These are phyloP conservation scores for Colletotrichum tropicicola DNA, from an alignment of 2,329 filamentous ascomycete species.

Conservation along the genomic window DNA sequence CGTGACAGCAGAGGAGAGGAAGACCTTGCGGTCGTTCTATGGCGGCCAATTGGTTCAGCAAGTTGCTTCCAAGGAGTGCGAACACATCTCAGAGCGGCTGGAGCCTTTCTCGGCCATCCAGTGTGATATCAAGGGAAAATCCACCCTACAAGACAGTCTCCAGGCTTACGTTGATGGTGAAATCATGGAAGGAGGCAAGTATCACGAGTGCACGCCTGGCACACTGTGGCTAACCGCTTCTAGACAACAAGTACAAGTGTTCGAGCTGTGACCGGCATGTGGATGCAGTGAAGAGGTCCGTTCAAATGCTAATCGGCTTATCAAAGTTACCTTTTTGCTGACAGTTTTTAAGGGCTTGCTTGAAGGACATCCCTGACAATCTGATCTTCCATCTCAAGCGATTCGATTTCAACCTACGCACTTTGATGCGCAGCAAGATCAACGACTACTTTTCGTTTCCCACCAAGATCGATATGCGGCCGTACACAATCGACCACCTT, in stretches of 20 bases:
- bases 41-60: conserved; percentile 93
- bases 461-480: conserved; percentile 81
- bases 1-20: conserved; percentile 71
- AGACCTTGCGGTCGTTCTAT: conserved; percentile 82
- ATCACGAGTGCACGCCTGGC: neutral
- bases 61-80: conserved; percentile 93
- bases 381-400: conserved; percentile 94
- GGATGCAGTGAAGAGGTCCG: conserved; percentile 86
- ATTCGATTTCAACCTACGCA: conserved; percentile 82
- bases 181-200: conserved; percentile 86
- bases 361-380: conserved; percentile 93
- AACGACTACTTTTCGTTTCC: conserved; percentile 96
- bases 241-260: conserved; percentile 98
- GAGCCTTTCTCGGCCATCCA: conserved; percentile 96
- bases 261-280: conserved; percentile 89
- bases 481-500: conserved; percentile 88
- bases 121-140: conserved; percentile 95
- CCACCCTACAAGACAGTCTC: conserved; percentile 83
- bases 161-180: conserved; percentile 97
- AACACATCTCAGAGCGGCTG: conserved; percentile 89
- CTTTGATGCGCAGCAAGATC: conserved; percentile 87
- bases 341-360: conserved; percentile 71
- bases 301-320: neutral
- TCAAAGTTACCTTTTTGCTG: neutral
- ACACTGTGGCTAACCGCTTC: neutral